phyloP scores from a whole-genome alignment of 1,139 yeast genomes.

The Sugiyamaella sp. region DNA sequence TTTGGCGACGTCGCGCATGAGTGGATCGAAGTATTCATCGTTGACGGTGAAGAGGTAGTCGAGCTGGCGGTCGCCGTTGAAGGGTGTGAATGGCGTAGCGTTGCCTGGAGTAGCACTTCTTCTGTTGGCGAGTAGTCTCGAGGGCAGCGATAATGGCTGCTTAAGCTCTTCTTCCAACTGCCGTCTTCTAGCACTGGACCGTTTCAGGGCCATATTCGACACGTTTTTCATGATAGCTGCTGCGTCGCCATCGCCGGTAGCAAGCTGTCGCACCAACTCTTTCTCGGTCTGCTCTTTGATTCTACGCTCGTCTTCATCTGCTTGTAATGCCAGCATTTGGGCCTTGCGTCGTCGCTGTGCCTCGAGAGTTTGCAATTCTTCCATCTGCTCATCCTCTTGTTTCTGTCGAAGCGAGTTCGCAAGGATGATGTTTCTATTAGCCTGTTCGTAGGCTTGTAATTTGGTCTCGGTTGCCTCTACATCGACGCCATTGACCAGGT shows the following conservation, averaged over 20 bases:
- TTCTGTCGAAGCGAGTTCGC: constrained; percentile 74
- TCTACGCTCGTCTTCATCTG: constrained; percentile 43
- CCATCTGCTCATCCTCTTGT: constrained; percentile 66
- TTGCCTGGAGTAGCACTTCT: constrained; percentile 33
- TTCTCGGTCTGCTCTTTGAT: constrained; percentile 57
- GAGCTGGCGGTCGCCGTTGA: constrained; percentile 80
- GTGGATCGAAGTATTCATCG: constrained; percentile 62
- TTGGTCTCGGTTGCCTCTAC: constrained; percentile 71
- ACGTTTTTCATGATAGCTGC: constrained; percentile 55
- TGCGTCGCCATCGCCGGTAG: constrained; percentile 52
- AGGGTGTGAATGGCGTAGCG: constrained; percentile 88
- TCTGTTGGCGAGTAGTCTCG: constrained; percentile 8
- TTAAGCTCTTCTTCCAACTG: constrained; percentile 66
- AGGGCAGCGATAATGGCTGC: constrained; percentile 24
- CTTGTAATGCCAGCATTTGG: constrained; percentile 42
- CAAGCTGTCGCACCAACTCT: constrained; percentile 70
- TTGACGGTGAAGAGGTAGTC: constrained; percentile 51
- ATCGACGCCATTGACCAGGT: constrained; percentile 70
- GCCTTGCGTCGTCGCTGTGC: constrained; percentile 55
- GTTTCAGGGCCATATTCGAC: constrained; percentile 64
- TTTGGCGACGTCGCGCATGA: constrained; percentile 57
- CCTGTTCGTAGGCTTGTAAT: constrained; percentile 70
- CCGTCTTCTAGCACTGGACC: constrained; percentile 66
- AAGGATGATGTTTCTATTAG: constrained; percentile 73
- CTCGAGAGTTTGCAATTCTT: constrained; percentile 71